Base-by-base conservation (phyloP, 1,139 yeast species). In the Saccharomycopsis phalli region DNA sequence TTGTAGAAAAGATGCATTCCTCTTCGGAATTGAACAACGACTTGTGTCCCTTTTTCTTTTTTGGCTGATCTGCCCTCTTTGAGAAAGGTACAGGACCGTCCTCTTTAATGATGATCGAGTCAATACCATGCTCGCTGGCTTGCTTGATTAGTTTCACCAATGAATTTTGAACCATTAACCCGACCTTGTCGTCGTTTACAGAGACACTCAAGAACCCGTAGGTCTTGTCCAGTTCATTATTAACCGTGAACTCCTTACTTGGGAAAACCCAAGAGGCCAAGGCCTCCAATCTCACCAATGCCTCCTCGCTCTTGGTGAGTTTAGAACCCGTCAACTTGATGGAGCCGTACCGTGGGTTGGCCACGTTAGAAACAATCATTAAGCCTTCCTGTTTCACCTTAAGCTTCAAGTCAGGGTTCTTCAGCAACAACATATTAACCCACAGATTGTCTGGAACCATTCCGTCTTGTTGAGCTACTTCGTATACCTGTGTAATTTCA, bases 1-100 rank as follows among this genome's bases (percentile, higher is more conserved):
- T 53, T 29, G 74, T 68, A 40, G 58, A 54, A 4, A 52, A 58
- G 45, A 60, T 55, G 52, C 74, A 69, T 8, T 63, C 56, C 39
- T 62, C 69, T 50, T 66, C 64, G 22, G 63, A 52, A 16, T 55
- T 48, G 47, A 59, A 68, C 41, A 64, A 60, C 4, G 40, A 30
- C 17, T 44, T 14, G 8, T n/a, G 16, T 3, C 26, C 18, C 4
- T 16, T 17, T 14, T 19, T 27, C n/a, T 23, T 23, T 23, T 10
- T 10, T 10, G n/a, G 11, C 10, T 23, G 11, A 23, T 23, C n/a
- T 23, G 11, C n/a, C n/a, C n/a, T 23, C 10, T n/a, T n/a, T n/a
- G n/a, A n/a, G n/a, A n/a, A n/a, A n/a, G n/a, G n/a, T n/a, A n/a
- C n/a, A n/a, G n/a, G n/a, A n/a, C n/a, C n/a, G n/a, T n/a, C n/a